Evolutionary conservation across 257 asterid genomes (phyloP).

Genomic region (Fraxinus excelsior): DNA sequence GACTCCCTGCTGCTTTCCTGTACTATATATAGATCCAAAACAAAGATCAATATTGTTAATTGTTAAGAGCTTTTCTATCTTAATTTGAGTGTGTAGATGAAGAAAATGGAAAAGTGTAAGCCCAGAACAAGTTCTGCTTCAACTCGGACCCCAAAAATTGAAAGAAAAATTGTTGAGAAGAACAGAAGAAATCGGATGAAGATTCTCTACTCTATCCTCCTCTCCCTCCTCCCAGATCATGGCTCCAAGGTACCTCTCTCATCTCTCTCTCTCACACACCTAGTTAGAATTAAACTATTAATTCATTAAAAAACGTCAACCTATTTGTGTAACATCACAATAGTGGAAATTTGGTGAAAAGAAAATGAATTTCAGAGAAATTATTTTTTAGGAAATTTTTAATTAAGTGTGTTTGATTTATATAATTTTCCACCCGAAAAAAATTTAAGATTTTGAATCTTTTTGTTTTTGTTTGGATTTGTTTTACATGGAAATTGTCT

Average conservation of each 20-base stretch:
- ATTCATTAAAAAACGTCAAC: too few relatives aligned
- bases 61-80: too few relatives aligned
- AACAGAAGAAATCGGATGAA: slow-evolving; percentile 36
- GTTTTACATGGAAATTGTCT: too few relatives aligned
- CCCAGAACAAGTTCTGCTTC: background rate
- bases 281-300: background rate
- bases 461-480: too few relatives aligned
- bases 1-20: background rate
- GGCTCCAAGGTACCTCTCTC: slow-evolving; percentile 23
- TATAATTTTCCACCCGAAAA: too few relatives aligned
- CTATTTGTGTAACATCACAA: too few relatives aligned
- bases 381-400: too few relatives aligned
- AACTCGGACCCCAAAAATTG: slow-evolving; percentile 24
- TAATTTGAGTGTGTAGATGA: background rate
- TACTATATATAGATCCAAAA: background rate
- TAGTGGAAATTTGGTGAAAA: too few relatives aligned
- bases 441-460: too few relatives aligned
- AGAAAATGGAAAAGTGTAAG: background rate
- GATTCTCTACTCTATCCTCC: slow-evolving; percentile 27
- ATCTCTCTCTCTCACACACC: background rate
- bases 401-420: too few relatives aligned
- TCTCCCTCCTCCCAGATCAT: slow-evolving; percentile 31
- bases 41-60: background rate
- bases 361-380: too few relatives aligned
- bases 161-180: slow-evolving; percentile 38